Conservation (phyloP, 331 rosid genomes). For the Telfairia occidentalis region DNA sequence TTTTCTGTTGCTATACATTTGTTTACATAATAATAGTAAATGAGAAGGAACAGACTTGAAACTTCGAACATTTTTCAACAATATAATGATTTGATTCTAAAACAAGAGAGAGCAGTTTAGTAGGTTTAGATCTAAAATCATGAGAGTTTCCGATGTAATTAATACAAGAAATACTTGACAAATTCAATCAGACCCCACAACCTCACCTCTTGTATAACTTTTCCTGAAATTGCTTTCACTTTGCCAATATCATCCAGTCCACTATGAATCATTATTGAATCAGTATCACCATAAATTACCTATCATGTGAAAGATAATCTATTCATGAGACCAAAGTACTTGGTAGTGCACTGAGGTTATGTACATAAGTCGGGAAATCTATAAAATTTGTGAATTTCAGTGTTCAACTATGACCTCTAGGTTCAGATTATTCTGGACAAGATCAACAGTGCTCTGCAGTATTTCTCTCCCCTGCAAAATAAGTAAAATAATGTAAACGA, state of each 20-base stretch:
- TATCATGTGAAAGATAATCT: conserved; percentile 21
- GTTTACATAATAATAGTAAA: background rate
- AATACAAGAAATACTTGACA: background rate
- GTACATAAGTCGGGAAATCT: background rate
- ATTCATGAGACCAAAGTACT: conserved; percentile 19
- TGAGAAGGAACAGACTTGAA: background rate
- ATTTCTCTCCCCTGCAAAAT: conserved; percentile 84
- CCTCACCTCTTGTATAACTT: conserved; percentile 86
- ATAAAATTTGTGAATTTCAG: conserved; percentile 1
- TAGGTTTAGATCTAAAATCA: background rate
- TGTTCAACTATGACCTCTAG: conserved; percentile 50
- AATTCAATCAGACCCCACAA: conserved; percentile 11
- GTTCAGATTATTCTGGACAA: conserved; percentile 80
- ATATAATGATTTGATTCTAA: background rate
- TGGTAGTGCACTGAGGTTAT: conserved; percentile 4
- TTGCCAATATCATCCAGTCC: conserved; percentile 76
- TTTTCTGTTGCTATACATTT: background rate
- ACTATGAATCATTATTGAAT: conserved; percentile 93
- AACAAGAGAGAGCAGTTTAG: background rate
- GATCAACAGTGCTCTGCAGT: conserved; percentile 91
- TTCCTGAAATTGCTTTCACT: conserved; percentile 67
- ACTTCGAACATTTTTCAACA: background rate
- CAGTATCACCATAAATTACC: conserved; percentile 97
- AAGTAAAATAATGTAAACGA: background rate
- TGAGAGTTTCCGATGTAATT: background rate